A percentile compares a stretch with the other conserved stretches of the same genome.
Conservation (phyloP, 345 rosid genomes). For the Turnera subulata region DNA sequence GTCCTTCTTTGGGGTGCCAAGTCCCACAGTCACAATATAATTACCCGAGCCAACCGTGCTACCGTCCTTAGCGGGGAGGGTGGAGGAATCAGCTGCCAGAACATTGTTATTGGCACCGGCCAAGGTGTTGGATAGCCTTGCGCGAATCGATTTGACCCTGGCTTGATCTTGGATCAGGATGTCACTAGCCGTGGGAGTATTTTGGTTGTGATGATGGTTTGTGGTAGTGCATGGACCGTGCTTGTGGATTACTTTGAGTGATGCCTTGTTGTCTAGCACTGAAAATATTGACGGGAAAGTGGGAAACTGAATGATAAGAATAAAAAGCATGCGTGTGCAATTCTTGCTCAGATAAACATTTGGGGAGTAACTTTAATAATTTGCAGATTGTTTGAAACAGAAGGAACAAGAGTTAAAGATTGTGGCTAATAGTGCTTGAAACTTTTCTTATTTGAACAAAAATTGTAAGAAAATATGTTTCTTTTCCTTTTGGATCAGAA, state of each 20-base stretch:
- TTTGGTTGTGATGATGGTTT: conserved; percentile 6
- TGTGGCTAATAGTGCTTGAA: too few species aligned
- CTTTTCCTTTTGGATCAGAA: too few species aligned
- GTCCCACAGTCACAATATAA: conserved; percentile 22
- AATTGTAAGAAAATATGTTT: too few species aligned
- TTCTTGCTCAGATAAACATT: too few species aligned
- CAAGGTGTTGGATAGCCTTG: conserved; percentile 28
- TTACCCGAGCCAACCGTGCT: conserved; percentile 30
- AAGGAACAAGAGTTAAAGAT: too few species aligned
- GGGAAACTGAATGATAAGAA: too few species aligned
- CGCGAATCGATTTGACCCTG: conserved; percentile 57
- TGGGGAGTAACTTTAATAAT: too few species aligned
- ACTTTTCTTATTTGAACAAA: too few species aligned
- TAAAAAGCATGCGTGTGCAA: too few species aligned
- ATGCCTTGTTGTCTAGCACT: conserved; percentile 27
- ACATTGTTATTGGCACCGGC: conserved; percentile 10
- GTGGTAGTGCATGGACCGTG: conserved; percentile 61
- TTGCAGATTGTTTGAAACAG: too few species aligned
- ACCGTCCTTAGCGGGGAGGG: conserved; percentile 60
- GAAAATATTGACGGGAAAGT: too few species aligned
- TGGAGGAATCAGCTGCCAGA: conserved; percentile 26
- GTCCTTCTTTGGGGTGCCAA: conserved; percentile 22
- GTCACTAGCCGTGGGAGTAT: conserved; percentile 32
- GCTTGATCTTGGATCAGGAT: conserved; percentile 58
- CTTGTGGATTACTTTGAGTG: conserved; percentile 56